These are phyloP conservation scores for Wickerhamiella azymoides DNA, from an alignment of 805 yeast genomes.

Conservation along the genomic window DNA sequence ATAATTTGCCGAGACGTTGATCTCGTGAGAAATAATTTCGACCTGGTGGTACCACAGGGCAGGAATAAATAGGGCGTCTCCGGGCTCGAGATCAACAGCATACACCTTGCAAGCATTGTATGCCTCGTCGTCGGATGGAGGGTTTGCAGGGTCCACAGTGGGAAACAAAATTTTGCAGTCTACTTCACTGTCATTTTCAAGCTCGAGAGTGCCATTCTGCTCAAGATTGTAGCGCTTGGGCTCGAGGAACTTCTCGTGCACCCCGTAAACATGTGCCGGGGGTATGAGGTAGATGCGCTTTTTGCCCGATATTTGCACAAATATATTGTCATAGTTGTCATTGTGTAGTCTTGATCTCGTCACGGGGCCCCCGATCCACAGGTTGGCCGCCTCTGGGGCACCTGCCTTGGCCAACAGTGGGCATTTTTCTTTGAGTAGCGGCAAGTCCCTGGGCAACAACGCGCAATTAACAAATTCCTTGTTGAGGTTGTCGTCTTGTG, in stretches of 20 bases:
- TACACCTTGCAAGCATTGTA: slow-evolving; percentile 15
- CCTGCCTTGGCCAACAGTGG: slow-evolving; percentile 13
- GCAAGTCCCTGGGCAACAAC: neutral
- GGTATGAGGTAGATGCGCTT: slow-evolving; percentile 26
- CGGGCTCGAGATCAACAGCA: slow-evolving; percentile 24
- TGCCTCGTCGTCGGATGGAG: slow-evolving; percentile 10
- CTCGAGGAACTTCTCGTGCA: slow-evolving; percentile 21
- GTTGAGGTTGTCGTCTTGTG: slow-evolving; percentile 26
- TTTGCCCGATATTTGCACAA: slow-evolving; percentile 24
- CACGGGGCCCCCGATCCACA: slow-evolving; percentile 26
- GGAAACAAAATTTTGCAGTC: slow-evolving; percentile 21
- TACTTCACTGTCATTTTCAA: slow-evolving; percentile 10
- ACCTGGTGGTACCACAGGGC: slow-evolving; percentile 32
- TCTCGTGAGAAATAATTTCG: slow-evolving; percentile 15
- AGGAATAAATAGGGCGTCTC: slow-evolving; percentile 28
- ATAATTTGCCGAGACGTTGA: slow-evolving; percentile 24
- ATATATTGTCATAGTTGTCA: slow-evolving; percentile 29
- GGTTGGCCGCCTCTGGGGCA: slow-evolving; percentile 26
- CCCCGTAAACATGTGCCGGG: slow-evolving; percentile 23
- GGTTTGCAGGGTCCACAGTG: slow-evolving; percentile 23
- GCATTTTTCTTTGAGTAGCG: slow-evolving; percentile 6
- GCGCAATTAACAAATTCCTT: slow-evolving; percentile 16
- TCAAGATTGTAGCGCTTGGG: slow-evolving; percentile 20
- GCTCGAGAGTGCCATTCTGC: slow-evolving; percentile 13
- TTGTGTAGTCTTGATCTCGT: slow-evolving; percentile 25